Conservation (phyloP, 495 filamentous ascomycete genomes). For the Penicillium coprophilum region DNA sequence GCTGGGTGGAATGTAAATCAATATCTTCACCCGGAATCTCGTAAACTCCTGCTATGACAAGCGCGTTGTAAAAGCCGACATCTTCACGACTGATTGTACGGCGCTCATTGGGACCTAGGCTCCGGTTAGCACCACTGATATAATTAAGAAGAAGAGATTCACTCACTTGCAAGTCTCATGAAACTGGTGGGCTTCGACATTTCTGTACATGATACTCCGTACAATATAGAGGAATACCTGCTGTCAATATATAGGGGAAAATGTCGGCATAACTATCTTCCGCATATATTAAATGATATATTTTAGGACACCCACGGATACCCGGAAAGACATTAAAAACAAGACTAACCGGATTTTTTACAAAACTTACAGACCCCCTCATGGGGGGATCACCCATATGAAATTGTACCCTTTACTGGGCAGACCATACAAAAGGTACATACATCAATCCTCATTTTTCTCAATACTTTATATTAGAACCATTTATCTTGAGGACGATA, state of each 20-base stretch:
- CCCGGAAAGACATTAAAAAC: not conserved
- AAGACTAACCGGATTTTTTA: too few species aligned
- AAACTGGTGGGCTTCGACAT: not conserved
- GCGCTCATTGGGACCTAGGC: constrained; percentile 27
- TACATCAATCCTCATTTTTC: too few species aligned
- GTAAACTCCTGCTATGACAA: constrained; percentile 26
- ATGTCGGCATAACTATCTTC: not conserved
- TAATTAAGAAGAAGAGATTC: not conserved
- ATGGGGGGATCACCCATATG: too few species aligned
- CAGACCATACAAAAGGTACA: too few species aligned
- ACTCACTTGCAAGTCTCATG: constrained; percentile 6
- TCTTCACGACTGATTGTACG: constrained; percentile 31
- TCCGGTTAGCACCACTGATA: constrained; percentile 3
- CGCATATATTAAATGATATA: not conserved
- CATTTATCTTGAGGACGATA: too few species aligned
- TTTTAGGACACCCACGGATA: not conserved
- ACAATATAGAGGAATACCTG: not conserved
- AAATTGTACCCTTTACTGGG: too few species aligned
- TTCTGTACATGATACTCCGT: not conserved
- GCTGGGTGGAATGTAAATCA: constrained; percentile 7
- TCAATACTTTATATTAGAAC: too few species aligned
- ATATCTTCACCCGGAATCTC: constrained; percentile 14
- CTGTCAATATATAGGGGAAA: not conserved
- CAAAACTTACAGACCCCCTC: too few species aligned
- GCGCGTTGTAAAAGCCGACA: constrained; percentile 27